Percentiles rank a stretch among this genome's conserved stretches.
phyloP scores from a whole-genome alignment of 345 rosid species.

The Clausena lansium region DNA sequence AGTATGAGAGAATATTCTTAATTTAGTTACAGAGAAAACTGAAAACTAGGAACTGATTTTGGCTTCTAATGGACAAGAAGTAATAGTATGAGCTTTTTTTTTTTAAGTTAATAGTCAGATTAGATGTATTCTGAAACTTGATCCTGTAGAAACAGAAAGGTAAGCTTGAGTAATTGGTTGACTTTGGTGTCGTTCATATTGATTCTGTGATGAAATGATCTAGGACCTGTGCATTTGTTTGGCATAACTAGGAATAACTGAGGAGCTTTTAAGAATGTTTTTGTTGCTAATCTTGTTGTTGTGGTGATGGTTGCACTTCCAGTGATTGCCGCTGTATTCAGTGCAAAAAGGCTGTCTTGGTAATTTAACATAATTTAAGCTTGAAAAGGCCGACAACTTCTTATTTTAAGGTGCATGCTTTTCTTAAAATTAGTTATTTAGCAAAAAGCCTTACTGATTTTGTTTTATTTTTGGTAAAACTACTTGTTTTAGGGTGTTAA shows the following conservation, averaged over 20 bases:
- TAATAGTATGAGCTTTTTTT: background rate
- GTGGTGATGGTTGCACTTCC: background rate
- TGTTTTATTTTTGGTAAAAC: background rate
- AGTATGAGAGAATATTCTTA: background rate
- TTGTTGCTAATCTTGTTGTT: background rate
- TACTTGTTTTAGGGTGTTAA: background rate
- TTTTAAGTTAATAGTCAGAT: background rate
- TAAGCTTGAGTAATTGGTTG: background rate
- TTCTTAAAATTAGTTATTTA: background rate
- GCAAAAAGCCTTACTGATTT: background rate
- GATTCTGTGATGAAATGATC: background rate
- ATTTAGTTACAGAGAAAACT: background rate
- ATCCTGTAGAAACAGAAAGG: background rate
- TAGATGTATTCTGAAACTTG: background rate
- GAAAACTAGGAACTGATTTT: background rate
- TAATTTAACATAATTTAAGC: background rate
- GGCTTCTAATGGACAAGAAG: background rate
- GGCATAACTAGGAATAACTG: background rate
- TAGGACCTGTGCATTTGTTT: background rate
- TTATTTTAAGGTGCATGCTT: background rate
- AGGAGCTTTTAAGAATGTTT: background rate
- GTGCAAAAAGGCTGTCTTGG: background rate
- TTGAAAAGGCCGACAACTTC: background rate
- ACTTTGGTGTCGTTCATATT: background rate
- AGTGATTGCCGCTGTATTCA: background rate